phyloP scores from a whole-genome alignment of 2,329 filamentous ascomycete genomes.

The Fusarium sp. region DNA sequence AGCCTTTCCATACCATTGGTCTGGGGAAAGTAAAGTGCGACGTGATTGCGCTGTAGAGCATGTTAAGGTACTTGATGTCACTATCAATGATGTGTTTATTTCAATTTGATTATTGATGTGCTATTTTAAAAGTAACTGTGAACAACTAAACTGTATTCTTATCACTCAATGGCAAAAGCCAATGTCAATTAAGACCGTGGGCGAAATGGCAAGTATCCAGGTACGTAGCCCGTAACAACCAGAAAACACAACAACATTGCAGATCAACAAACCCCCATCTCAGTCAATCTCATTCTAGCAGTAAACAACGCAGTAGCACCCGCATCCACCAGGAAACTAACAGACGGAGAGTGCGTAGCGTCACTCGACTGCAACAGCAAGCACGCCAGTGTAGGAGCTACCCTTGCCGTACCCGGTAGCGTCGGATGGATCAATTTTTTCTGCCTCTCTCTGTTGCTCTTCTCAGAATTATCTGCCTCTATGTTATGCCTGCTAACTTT shows the following conservation, averaged over 20 bases:
- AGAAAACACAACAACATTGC: constrained; percentile 28
- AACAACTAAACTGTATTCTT: neutral
- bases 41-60: constrained; percentile 14
- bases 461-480: neutral
- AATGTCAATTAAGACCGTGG: neutral
- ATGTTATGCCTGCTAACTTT: constrained; percentile 16
- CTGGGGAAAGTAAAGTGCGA: constrained; percentile 24
- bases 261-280: constrained; percentile 38
- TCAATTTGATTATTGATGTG: neutral
- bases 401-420: constrained; percentile 47
- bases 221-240: constrained; percentile 40
- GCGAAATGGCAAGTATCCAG: neutral
- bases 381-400: constrained; percentile 41
- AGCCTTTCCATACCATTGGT: constrained; percentile 24
- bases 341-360: constrained; percentile 24
- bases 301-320: constrained; percentile 41
- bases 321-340: constrained; percentile 28
- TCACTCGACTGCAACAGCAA: constrained; percentile 35
- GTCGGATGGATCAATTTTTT: constrained; percentile 44
- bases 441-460: constrained; percentile 11
- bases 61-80: neutral
- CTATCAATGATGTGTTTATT: constrained; percentile 13
- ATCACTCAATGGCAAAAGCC: neutral
- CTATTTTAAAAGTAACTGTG: neutral
- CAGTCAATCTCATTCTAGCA: constrained; percentile 29